Conservation (phyloP, 805 yeast genomes). For the Pichia cephalocereana region DNA sequence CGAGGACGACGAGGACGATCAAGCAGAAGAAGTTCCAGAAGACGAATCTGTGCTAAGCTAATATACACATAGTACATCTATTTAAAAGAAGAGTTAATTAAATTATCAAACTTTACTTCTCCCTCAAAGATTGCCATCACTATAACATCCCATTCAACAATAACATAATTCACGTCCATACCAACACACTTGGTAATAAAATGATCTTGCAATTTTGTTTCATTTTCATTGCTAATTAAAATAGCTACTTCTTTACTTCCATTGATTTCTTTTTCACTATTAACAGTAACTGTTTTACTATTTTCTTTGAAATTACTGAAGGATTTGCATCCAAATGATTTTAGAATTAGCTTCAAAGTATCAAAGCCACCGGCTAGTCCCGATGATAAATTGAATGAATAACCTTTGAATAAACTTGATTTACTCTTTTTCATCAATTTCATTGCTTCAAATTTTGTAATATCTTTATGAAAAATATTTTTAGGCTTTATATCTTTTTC, state of each 20-base stretch:
- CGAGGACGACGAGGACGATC: background rate
- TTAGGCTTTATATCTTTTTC: conserved; percentile 26
- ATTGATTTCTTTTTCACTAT: background rate
- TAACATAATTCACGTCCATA: background rate
- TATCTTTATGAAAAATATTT: conserved; percentile 24
- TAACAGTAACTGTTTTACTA: conserved; percentile 4
- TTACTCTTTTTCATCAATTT: conserved; percentile 17
- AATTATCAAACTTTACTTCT: background rate
- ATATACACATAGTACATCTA: background rate
- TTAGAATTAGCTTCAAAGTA: conserved; percentile 46
- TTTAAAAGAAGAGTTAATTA: background rate
- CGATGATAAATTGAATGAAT: conserved; percentile 46
- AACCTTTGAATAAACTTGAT: conserved; percentile 33
- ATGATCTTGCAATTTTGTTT: background rate
- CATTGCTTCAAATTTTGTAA: conserved; percentile 12
- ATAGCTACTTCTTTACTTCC: conserved; percentile 1
- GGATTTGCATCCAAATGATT: conserved; percentile 42
- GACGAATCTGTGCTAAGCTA: background rate
- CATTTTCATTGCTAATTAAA: conserved; percentile 2
- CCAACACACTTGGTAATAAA: background rate
- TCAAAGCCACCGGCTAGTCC: conserved; percentile 53
- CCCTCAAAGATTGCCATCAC: background rate
- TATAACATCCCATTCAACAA: background rate
- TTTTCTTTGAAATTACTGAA: conserved; percentile 14
- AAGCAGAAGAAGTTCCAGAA: background rate